Percentiles rank a stretch among this genome's conserved stretches.
Evolutionary conservation across 495 filamentous ascomycete species (phyloP).

Genomic region (Hypoxylon intermedium): DNA sequence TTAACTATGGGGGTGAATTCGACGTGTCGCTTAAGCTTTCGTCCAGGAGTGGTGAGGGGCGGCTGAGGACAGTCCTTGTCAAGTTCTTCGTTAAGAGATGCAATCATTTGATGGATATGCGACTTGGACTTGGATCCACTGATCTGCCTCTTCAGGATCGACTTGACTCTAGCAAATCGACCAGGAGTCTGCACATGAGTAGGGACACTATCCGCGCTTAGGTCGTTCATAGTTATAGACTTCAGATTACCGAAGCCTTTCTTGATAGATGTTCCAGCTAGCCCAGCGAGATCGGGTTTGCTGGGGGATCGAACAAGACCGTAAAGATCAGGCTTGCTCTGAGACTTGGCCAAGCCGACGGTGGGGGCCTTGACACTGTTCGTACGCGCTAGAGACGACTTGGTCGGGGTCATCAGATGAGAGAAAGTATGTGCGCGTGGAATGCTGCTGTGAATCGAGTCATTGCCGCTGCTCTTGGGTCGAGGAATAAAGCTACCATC

Average conservation of each 20-base stretch:
- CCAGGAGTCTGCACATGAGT: slow-evolving; percentile 48
- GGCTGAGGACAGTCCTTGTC: slow-evolving; percentile 54
- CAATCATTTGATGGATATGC: slow-evolving; percentile 45
- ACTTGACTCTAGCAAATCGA: slow-evolving; percentile 58
- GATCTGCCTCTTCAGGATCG: slow-evolving; percentile 54
- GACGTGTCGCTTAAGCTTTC: slow-evolving; percentile 52
- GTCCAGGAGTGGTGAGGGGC: slow-evolving; percentile 57
- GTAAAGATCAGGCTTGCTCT: slow-evolving; percentile 44
- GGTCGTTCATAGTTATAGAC: slow-evolving; percentile 12
- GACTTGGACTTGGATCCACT: slow-evolving; percentile 40
- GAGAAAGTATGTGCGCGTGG: slow-evolving; percentile 53
- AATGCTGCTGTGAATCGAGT: slow-evolving; percentile 40
- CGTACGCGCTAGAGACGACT: slow-evolving; percentile 73
- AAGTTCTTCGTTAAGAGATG: slow-evolving; percentile 45
- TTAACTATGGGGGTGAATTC: slow-evolving; percentile 58
- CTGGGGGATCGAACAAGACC: slow-evolving; percentile 49
- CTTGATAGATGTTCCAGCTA: slow-evolving; percentile 39
- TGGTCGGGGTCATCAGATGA: slow-evolving; percentile 78
- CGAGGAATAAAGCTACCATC: slow-evolving; percentile 55
- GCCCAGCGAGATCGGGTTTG: slow-evolving; percentile 33
- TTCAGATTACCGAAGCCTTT: slow-evolving; percentile 32
- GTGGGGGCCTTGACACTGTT: slow-evolving; percentile 62
- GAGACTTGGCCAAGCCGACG: slow-evolving; percentile 43
- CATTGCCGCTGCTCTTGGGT: slow-evolving; percentile 49
- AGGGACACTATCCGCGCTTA: slow-evolving; percentile 11